Percentiles rank a stretch among this genome's conserved stretches.
phyloP scores from a whole-genome alignment of 331 rosid species.

The Pyracantha coccinea region DNA sequence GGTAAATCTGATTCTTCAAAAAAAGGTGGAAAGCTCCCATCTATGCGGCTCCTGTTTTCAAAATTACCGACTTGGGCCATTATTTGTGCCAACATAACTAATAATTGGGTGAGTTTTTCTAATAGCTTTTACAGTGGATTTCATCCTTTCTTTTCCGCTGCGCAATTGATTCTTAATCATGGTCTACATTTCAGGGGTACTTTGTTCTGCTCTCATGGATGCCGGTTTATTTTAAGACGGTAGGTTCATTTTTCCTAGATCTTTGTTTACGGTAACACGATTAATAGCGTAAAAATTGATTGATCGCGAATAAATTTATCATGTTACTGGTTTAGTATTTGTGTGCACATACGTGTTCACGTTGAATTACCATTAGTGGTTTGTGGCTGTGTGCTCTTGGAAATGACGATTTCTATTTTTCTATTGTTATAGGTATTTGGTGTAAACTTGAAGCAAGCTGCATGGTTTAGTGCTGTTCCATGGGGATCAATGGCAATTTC shows the following conservation, averaged over 20 bases:
- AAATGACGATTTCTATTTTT: not conserved
- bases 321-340: not conserved
- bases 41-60: slow-evolving; percentile 52
- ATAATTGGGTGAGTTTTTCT: slow-evolving; percentile 76
- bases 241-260: slow-evolving; percentile 28
- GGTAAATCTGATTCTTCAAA: slow-evolving; percentile 44
- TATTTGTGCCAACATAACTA: slow-evolving; percentile 75
- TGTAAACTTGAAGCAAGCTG: slow-evolving; percentile 91
- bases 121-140: not conserved
- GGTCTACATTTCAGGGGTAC: slow-evolving; percentile 59
- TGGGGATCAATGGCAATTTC: slow-evolving; percentile 96
- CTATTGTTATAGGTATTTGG: slow-evolving; percentile 44
- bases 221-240: slow-evolving; percentile 94
- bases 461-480: slow-evolving; percentile 96
- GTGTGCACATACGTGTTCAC: not conserved
- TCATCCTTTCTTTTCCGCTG: not conserved
- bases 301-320: not conserved
- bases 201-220: slow-evolving; percentile 98
- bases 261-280: not conserved
- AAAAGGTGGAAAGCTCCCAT: slow-evolving; percentile 38
- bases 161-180: not conserved
- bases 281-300: not conserved
- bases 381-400: not conserved
- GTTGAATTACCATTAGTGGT: not conserved
- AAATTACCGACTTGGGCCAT: slow-evolving; percentile 94